Base-by-base conservation (phyloP, 257 asterid species). In the Henckelia pumila region DNA sequence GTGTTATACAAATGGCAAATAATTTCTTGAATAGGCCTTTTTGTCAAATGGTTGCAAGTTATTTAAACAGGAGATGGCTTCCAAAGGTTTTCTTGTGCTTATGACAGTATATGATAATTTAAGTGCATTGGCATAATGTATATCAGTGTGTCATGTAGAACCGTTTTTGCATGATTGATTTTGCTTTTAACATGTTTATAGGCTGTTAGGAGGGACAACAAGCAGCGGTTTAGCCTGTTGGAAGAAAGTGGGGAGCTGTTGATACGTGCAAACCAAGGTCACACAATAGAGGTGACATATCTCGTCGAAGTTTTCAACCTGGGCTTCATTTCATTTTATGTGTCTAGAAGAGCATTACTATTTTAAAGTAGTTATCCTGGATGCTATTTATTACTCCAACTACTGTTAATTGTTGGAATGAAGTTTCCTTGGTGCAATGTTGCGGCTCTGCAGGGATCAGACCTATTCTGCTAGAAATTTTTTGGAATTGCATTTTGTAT, bases 201-300 rank as follows among this genome's bases (percentile, higher is more conserved):
- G 98, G 94, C 91, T 17, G 95, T 93, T 64, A 83, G 89, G 77
- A 82, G 65, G 68, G 98, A 93, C 77, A 93, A 88, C 75, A 93
- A 93, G 80, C 97, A 89, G 77, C 83, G 98, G 68, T 88, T 93
- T 67, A 72, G 87, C 68, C 80, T 93, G 64, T 26, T 88, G 69
- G 98, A 93, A 78, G 97, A 89, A 71, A 84, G 82, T 37, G 97
- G 97, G 50, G 92, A 81, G 76, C 88, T 90, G 76, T 71, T 85
- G 72, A 83, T 93, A 81, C 97, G 95, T 73, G 97, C 98, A 64
- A 93, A 93, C 82, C 97, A 93, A 76, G 98, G 98, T 52, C 98
- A 93, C 84, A 68, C 95, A 30, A 64, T 85, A 23, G 59, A 28
- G 83, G 97, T 90, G 82, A 70, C 59, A 19, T 72, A 55, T 62